A percentile compares a stretch with the other conserved stretches of the same genome.
Conservation (phyloP, 1,284 basidiomycete genomes). For the Ceratobasidium sp. region DNA sequence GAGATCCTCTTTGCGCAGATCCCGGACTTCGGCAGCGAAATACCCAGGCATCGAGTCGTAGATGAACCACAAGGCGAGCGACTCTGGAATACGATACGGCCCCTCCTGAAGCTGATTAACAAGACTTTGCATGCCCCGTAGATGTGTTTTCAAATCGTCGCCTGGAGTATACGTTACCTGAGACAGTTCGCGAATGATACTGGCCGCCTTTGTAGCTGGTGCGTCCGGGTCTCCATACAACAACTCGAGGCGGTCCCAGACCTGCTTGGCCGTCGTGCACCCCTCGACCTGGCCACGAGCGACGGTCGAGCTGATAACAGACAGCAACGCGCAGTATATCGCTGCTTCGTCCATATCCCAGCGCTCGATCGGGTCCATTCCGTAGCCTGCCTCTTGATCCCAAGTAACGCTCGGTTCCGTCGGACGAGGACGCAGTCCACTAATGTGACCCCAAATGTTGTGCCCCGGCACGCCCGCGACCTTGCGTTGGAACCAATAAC, state of each 20-base stretch:
- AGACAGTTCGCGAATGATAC: conserved; percentile 17
- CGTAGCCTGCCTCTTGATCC: too few relatives aligned
- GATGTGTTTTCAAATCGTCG: conserved; percentile 13
- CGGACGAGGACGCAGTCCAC: conserved; percentile 9
- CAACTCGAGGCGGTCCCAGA: conserved; percentile 29
- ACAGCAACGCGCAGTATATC: conserved; percentile 26
- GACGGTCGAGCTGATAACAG: conserved; percentile 1
- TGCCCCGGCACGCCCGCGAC: not conserved
- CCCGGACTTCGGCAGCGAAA: not conserved
- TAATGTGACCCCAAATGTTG: conserved; percentile 32
- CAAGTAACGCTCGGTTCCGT: not conserved
- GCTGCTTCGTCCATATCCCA: conserved; percentile 39
- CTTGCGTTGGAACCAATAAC: conserved; percentile 37
- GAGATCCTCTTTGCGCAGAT: conserved; percentile 8
- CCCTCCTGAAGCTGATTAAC: not conserved
- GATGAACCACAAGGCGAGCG: conserved; percentile 18
- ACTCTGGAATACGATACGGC: conserved; percentile 12
- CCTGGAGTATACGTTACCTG: conserved; percentile 19
- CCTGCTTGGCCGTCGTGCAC: conserved; percentile 31
- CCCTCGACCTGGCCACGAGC: conserved; percentile 11
- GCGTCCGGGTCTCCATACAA: conserved; percentile 20
- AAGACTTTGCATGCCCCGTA: not conserved
- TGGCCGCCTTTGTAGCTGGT: not conserved
- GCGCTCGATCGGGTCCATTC: conserved; percentile 10
- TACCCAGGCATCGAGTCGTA: conserved; percentile 18